Base-by-base conservation (phyloP, 2,329 filamentous ascomycete genomes). In the Diaporthe australafricana region DNA sequence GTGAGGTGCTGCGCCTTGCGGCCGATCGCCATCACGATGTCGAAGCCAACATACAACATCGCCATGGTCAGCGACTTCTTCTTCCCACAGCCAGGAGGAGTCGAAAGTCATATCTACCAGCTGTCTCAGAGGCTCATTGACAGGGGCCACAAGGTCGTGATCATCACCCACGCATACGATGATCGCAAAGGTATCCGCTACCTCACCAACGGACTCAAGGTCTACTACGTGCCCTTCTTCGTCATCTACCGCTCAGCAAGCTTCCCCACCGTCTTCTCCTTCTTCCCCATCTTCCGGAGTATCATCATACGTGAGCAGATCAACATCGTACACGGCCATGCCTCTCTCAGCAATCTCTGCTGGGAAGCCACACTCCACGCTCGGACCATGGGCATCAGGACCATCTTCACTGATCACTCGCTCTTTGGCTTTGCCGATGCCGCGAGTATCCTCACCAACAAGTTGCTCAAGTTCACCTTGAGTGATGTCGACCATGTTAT, bases 21-120 rank as follows among this genome's bases (percentile, higher is more conserved):
- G 45, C 25, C 48, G 11, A 32, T 27, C 50, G 27, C 62, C 22
- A 32, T 20, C 81, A 83, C 76, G 70, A 89, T 88, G 83, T 82
- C 85, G 77, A 87, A 85, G 77, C 86, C 86, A 75, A 89, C 87
- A 40, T 92, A 91, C 82, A 92, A 90, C 79, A 92, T 92, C 83
- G 90, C 90, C 74, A 99, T 99, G 96, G 94, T 98, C 82, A 95
- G 96, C 89, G 96, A 99, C 87, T 98, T 97, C 88, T 99, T 99
- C 91, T 99, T 97, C 81, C 96, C 96, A 17, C 96, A 98, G 79
- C 96, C 96, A 67, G 95, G 96, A 80, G 96, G 96, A 77, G 91
- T 99, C 75, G 96, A 99, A 85, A 97, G 94, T 82, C 96, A 99
- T 84, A 98, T 99, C 78, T 99, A 99, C 85, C 96, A 99, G 83